These are phyloP conservation scores for Gamsiella multidivaricata DNA, from an alignment of 192 early-diverging fungal genomes.

Conservation along the genomic window DNA sequence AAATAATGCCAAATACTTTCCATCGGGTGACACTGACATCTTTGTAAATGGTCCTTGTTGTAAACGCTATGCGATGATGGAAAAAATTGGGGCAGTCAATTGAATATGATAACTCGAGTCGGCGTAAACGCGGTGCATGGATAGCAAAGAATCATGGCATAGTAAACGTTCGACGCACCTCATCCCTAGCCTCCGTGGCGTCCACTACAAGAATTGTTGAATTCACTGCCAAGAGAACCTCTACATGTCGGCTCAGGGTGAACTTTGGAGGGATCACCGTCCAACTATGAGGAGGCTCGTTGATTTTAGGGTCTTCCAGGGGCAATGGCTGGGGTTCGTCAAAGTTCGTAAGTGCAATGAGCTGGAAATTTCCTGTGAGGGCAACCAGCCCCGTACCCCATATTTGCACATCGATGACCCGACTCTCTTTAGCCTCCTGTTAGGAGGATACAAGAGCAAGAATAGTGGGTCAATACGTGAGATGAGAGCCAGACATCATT, in stretches of 20 bases:
- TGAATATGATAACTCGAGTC: background rate
- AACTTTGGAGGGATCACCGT: conserved; percentile 88
- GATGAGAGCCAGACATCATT: background rate
- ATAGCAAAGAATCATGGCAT: too few relatives aligned
- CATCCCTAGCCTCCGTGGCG: conserved; percentile 79
- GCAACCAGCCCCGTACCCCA: conserved; percentile 95
- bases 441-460: too few relatives aligned
- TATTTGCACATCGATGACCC: conserved; percentile 86
- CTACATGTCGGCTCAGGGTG: conserved; percentile 88
- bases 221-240: conserved; percentile 84
- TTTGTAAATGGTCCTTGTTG: conserved; percentile 89
- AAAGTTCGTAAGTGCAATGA: conserved; percentile 88
- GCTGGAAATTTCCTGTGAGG: conserved; percentile 81
- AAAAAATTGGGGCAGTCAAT: too few relatives aligned
- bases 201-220: conserved; percentile 88
- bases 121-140: too few relatives aligned
- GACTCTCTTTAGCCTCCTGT: conserved; percentile 83
- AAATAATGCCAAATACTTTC: conserved; percentile 91
- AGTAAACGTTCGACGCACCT: conserved; percentile 58
- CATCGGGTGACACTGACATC: conserved; percentile 94
- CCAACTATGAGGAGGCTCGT: conserved; percentile 84
- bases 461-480: background rate
- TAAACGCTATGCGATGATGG: conserved; percentile 63
- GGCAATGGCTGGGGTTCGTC: conserved; percentile 84
- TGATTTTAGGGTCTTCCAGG: conserved; percentile 76